Evolutionary conservation across 2,329 filamentous ascomycete species (phyloP).

Genomic region (Passalora sequoiae): DNA sequence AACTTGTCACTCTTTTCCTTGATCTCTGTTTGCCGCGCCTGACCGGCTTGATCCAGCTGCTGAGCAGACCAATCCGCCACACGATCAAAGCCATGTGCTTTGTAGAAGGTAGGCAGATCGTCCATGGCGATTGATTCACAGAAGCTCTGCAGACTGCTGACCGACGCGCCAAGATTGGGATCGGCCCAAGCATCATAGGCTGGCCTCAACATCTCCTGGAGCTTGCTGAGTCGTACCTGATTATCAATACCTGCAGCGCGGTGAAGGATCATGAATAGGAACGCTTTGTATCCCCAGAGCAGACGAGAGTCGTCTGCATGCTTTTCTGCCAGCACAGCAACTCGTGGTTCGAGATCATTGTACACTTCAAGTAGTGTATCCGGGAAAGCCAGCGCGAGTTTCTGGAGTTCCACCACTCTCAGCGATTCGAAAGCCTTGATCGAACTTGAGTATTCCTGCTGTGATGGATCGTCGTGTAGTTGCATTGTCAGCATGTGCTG

Average conservation of each 20-base stretch:
- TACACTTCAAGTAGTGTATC: constrained; percentile 83
- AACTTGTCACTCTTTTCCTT: constrained; percentile 68
- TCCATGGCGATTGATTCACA: constrained; percentile 74
- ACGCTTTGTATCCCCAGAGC: constrained; percentile 78
- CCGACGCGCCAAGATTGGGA: constrained; percentile 59
- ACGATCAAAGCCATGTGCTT: constrained; percentile 64
- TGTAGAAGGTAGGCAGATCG: constrained; percentile 74
- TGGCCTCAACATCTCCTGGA: constrained; percentile 75
- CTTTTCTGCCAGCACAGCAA: constrained; percentile 72
- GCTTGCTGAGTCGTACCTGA: constrained; percentile 62
- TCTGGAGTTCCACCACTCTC: constrained; percentile 80
- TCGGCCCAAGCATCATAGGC: constrained; percentile 76
- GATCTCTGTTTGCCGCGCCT: constrained; percentile 71
- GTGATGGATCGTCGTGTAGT: constrained; percentile 65
- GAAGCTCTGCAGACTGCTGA: constrained; percentile 74
- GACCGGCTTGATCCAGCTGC: constrained; percentile 71
- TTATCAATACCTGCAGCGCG: constrained; percentile 71
- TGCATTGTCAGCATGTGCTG: constrained; percentile 86
- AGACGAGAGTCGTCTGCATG: constrained; percentile 74
- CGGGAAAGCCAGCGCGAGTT: constrained; percentile 83
- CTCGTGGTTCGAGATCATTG: constrained; percentile 74
- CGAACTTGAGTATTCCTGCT: constrained; percentile 73
- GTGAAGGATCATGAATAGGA: constrained; percentile 90
- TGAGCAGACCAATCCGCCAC: constrained; percentile 78
- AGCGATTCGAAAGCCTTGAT: constrained; percentile 83